Percentiles rank a stretch among this genome's conserved stretches.
phyloP scores from a whole-genome alignment of 306 rosid species.

The Castanea crenata region DNA sequence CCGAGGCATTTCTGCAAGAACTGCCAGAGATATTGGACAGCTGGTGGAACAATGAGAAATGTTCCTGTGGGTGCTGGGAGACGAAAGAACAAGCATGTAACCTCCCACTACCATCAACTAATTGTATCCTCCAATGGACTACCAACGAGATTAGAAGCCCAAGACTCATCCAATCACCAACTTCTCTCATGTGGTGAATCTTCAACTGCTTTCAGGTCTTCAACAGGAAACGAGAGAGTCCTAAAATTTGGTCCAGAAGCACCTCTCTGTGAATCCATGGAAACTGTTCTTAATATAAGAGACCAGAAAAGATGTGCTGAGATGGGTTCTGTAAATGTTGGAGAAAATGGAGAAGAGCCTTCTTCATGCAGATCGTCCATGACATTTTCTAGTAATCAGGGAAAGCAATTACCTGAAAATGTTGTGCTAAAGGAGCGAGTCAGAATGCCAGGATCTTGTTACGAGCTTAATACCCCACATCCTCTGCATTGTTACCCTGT shows the following conservation, averaged over 20 bases:
- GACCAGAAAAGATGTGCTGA: conserved; percentile 32
- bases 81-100: conserved; percentile 65
- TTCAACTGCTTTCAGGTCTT: conserved; percentile 24
- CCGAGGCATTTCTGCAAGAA: conserved; percentile 84
- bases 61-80: conserved; percentile 78
- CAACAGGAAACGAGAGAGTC: conserved; percentile 35
- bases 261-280: conserved; percentile 50
- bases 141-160: conserved; percentile 36
- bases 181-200: conserved; percentile 25
- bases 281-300: conserved; percentile 43
- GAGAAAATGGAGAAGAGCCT: conserved; percentile 37
- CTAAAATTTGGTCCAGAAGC: conserved; percentile 56
- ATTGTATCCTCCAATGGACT: conserved; percentile 48
- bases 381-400: conserved; percentile 22
- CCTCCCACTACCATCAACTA: conserved; percentile 53
- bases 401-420: conserved; percentile 35
- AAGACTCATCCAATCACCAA: conserved; percentile 25
- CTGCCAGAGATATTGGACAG: conserved; percentile 86
- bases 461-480: conserved; percentile 25
- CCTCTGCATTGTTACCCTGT: conserved; percentile 40
- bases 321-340: conserved; percentile 24
- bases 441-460: conserved; percentile 4
- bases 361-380: conserved; percentile 38
- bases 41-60: conserved; percentile 77
- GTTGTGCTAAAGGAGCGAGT: conserved; percentile 6